Evolutionary conservation across 352 stramenopile genomes (phyloP), one percentile per base, ranked within the genome.

Genomic region (Phytophthora pini): DNA sequence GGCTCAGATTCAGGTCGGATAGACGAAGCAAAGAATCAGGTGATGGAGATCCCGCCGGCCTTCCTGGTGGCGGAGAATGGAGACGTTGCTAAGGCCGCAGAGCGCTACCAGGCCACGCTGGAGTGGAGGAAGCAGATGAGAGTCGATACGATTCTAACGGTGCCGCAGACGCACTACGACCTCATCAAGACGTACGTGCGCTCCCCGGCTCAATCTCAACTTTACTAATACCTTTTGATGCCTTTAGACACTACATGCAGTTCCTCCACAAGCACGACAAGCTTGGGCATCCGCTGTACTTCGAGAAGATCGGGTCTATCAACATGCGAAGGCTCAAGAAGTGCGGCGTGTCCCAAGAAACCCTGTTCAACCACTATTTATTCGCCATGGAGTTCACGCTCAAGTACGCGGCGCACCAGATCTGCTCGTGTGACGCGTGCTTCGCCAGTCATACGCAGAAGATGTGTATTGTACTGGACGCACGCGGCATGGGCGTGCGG

Each of bases 331-430:
- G 88, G 47, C 70, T 97, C 5, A 83, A 89, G 66, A 88, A 90
- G 46, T 74, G 68, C 58, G 82, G 83, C 36, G 67, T 95, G 43
- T 76, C 72, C 0, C 72, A 78, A 32, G 83, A 93, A n/a, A 79
- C 87, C 27, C 69, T 96, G 4, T 89, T 95, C 47, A 72, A 66
- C n/a, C 85, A 96, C 56, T 95, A 94, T 70, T 74, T 94, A 54
- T 93, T 94, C 50, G 67, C 80, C 20, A 94, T 93, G 73, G 87
- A 96, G 74, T 95, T 93, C 61, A 84, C 82, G 6, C 54, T 95
- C 51, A 92, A 89, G 68, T 93, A 90, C 50, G 82, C 81, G 12
- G 82, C 85, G 8, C 76, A 84, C 20, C 59, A 81, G 45, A 52
- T 75, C 26, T 95, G 87, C 53, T 24, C 51, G 12, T 94, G 86